phyloP scores from a whole-genome alignment of 192 early-diverging fungal species.

The Umbelopsis sp. region DNA sequence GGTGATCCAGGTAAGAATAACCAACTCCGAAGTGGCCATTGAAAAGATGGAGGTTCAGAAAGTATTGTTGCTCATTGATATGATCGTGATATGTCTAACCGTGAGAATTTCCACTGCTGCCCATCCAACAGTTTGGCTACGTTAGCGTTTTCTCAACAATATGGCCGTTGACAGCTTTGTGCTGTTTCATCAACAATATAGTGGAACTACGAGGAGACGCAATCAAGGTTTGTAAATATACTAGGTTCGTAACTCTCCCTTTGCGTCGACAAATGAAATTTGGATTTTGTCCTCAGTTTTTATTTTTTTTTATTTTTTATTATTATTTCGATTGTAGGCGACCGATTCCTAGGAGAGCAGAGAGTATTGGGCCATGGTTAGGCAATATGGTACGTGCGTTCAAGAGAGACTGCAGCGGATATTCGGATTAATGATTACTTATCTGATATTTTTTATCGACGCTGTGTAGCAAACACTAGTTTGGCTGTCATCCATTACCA shows the following conservation, averaged over 20 bases:
- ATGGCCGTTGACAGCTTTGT: slow-evolving; percentile 85
- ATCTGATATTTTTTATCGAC: too few relatives aligned
- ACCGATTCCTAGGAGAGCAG: slow-evolving; percentile 35
- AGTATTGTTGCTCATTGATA: too few relatives aligned
- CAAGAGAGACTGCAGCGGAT: not conserved
- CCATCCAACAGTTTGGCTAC: slow-evolving; percentile 81
- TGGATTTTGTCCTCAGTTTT: not conserved
- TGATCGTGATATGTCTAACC: too few relatives aligned
- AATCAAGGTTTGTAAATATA: slow-evolving; percentile 82
- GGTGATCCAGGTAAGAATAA: slow-evolving; percentile 71
- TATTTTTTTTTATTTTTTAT: not conserved
- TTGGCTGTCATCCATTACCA: slow-evolving; percentile 64
- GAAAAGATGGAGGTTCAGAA: too few relatives aligned
- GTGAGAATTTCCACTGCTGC: too few relatives aligned
- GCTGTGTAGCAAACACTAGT: slow-evolving; percentile 36
- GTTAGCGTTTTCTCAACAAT: slow-evolving; percentile 82
- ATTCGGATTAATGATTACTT: not conserved
- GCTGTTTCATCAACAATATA: slow-evolving; percentile 88
- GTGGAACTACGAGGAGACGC: slow-evolving; percentile 90
- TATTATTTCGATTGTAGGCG: slow-evolving; percentile 20
- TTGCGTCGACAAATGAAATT: too few relatives aligned
- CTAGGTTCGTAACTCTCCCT: slow-evolving; percentile 34
- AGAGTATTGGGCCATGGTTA: slow-evolving; percentile 41
- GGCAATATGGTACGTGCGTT: slow-evolving; percentile 34
- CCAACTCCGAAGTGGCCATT: too few relatives aligned